These are phyloP conservation scores for Pythium volutum DNA, from an alignment of 352 stramenopile genomes.

Conservation along the genomic window DNA sequence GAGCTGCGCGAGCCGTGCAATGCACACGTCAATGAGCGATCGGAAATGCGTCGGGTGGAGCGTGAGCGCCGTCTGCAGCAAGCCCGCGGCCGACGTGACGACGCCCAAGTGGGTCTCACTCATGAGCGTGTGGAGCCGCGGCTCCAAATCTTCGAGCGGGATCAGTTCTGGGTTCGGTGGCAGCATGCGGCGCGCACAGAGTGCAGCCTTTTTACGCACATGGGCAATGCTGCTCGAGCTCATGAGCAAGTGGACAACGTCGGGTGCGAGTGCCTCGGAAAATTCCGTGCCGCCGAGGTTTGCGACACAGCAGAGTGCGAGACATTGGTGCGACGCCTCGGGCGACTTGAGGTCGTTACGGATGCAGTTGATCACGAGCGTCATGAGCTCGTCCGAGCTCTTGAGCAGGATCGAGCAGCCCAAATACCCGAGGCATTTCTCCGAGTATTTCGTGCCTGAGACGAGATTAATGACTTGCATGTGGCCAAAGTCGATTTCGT, in stretches of 20 bases:
- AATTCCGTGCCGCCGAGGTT: constrained; percentile 95
- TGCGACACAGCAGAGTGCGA: constrained; percentile 95
- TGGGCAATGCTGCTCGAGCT: constrained; percentile 89
- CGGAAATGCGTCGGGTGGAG: constrained; percentile 90
- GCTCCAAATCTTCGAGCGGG: constrained; percentile 73
- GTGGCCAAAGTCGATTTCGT: constrained; percentile 99
- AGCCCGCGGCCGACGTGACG: constrained; percentile 89
- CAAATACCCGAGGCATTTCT: constrained; percentile 96
- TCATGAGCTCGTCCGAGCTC: constrained; percentile 84
- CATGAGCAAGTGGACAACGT: constrained; percentile 93
- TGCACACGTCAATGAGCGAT: constrained; percentile 90
- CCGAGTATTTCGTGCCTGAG: constrained; percentile 90
- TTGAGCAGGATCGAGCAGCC: constrained; percentile 95
- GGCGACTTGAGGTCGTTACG: constrained; percentile 93
- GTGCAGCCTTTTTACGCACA: constrained; percentile 96
- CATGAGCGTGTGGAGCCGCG: constrained; percentile 72
- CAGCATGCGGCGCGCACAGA: constrained; percentile 93
- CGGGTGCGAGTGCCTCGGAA: constrained; percentile 91
- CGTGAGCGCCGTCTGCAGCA: constrained; percentile 90
- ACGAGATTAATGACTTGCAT: constrained; percentile 97
- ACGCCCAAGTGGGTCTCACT: constrained; percentile 93
- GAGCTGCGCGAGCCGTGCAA: constrained; percentile 90
- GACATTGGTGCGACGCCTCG: constrained; percentile 86
- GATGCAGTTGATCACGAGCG: constrained; percentile 96
- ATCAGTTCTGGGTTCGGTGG: constrained; percentile 92